These are phyloP conservation scores for Tricholoma sp. DNA, from an alignment of 768 basidiomycete species.

Conservation along the genomic window DNA sequence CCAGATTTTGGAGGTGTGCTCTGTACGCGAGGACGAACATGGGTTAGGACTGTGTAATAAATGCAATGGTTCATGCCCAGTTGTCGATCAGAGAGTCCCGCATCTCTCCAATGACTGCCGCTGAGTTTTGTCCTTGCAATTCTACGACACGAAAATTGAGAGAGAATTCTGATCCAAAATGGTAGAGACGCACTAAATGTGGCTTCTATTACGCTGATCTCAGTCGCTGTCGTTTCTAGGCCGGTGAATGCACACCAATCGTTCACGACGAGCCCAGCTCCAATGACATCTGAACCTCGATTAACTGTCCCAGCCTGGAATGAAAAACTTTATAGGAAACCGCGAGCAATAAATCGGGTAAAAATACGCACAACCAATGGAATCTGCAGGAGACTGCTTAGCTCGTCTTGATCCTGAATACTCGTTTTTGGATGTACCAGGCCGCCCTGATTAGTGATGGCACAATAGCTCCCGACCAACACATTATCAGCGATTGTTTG, in stretches of 20 bases:
- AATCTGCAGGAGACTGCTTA: conserved; percentile 89
- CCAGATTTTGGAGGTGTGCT: not conserved
- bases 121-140: conserved; percentile 77
- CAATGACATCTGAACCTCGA: conserved; percentile 96
- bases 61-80: conserved; percentile 58
- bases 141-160: conserved; percentile 39
- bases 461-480: conserved; percentile 94
- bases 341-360: not conserved
- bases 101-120: conserved; percentile 88
- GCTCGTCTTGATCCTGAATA: conserved; percentile 94
- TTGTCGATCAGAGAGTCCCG: conserved; percentile 87
- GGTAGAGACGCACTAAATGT: conserved; percentile 65
- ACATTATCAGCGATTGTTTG: conserved; percentile 97
- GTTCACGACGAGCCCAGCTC: conserved; percentile 96
- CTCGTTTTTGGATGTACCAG: conserved; percentile 97
- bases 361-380: conserved; percentile 78
- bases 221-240: conserved; percentile 98
- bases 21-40: not conserved
- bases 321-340: conserved; percentile 1
- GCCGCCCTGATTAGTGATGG: conserved; percentile 94
- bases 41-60: not conserved
- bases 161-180: not conserved
- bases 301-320: conserved; percentile 93
- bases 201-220: conserved; percentile 97
- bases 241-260: conserved; percentile 99